A percentile compares a stretch with the other conserved stretches of the same genome.
These are phyloP conservation scores for Solanum etuberosum DNA, from an alignment of 257 asterid species.

Conservation along the genomic window DNA sequence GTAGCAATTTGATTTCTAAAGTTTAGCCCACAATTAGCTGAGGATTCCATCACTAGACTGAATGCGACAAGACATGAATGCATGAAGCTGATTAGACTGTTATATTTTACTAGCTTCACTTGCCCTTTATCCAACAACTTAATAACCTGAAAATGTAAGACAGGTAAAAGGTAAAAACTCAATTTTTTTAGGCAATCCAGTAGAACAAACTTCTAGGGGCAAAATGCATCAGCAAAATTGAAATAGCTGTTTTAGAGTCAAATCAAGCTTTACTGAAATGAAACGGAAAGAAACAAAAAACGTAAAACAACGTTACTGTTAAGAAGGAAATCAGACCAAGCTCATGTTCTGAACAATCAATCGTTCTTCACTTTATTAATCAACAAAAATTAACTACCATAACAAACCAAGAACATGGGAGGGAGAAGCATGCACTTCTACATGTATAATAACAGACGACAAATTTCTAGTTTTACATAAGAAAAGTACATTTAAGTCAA, in stretches of 20 bases:
- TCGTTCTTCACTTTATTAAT: neutral
- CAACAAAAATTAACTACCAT: neutral
- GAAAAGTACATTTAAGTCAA: neutral
- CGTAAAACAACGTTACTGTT: neutral
- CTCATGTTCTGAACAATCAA: neutral
- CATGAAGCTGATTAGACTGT: neutral
- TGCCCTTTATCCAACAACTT: neutral
- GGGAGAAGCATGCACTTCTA: neutral
- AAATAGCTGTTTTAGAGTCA: neutral
- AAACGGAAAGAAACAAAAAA: neutral
- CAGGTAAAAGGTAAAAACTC: neutral
- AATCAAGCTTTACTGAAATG: neutral
- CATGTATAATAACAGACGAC: neutral
- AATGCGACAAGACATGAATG: too few species aligned
- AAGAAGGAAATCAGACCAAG: neutral
- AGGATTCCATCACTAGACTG: too few species aligned
- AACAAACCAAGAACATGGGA: neutral
- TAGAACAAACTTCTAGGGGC: neutral
- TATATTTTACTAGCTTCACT: neutral
- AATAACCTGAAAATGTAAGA: neutral
- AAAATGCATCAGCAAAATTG: neutral
- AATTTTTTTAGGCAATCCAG: neutral
- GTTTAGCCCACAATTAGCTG: neutral
- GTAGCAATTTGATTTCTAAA: too few species aligned
- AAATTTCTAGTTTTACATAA: neutral